phyloP scores from a whole-genome alignment of 371 early-diverging fungal species.

The Mucor racemosus region DNA sequence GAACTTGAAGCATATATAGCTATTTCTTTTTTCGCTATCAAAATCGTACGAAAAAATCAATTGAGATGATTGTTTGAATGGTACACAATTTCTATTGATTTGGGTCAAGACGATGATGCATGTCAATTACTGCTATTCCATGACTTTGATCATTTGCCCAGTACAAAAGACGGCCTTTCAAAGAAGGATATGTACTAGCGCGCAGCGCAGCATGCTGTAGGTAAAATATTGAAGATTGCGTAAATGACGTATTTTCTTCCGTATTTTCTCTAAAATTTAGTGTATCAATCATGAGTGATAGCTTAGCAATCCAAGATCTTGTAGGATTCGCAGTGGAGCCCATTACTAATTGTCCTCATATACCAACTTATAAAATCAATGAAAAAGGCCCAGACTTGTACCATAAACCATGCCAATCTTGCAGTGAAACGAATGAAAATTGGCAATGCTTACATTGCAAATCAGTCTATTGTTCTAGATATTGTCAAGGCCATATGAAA shows the following conservation, averaged over 20 bases:
- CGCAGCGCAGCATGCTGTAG: too few relatives aligned
- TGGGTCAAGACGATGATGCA: too few relatives aligned
- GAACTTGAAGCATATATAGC: too few relatives aligned
- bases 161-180: too few relatives aligned
- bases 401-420: constrained; percentile 15
- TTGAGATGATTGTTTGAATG: too few relatives aligned
- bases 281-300: constrained; percentile 6
- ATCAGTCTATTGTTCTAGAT: constrained; percentile 30
- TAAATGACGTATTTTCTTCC: neutral
- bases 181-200: too few relatives aligned
- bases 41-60: too few relatives aligned
- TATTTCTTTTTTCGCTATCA: too few relatives aligned
- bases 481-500: constrained; percentile 35
- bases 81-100: too few relatives aligned
- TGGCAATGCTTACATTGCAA: constrained; percentile 39
- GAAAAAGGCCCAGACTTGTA: neutral
- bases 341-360: constrained; percentile 32
- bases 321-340: constrained; percentile 29
- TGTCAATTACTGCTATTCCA: too few relatives aligned
- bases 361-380: constrained; percentile 16
- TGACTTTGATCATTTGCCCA: too few relatives aligned
- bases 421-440: constrained; percentile 29
- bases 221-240: too few relatives aligned
- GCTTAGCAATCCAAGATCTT: neutral
- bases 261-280: neutral